Conservation (phyloP, 306 rosid genomes). For the Abrus precatorius region DNA sequence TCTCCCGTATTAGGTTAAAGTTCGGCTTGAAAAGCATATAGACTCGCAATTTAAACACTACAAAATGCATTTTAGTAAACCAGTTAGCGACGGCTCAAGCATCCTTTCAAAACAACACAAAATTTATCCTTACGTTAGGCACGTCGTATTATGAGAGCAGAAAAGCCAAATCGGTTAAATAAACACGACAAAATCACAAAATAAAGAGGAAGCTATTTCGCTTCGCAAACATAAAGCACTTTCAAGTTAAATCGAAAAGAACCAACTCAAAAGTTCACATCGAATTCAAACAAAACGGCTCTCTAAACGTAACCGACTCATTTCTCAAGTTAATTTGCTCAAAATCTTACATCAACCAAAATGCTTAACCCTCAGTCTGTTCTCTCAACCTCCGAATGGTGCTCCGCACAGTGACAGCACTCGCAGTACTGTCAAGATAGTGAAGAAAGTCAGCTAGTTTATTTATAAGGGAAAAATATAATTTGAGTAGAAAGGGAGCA, state of each 20-base stretch:
- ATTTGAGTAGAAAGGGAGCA: neutral
- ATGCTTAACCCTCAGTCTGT: slow-evolving; percentile 77
- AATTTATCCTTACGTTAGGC: too few relatives aligned
- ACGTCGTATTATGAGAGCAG: too few relatives aligned
- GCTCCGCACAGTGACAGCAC: slow-evolving; percentile 86
- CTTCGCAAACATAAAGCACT: neutral
- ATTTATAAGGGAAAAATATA: neutral
- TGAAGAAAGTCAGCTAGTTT: neutral
- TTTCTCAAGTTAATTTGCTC: neutral
- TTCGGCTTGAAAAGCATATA: too few relatives aligned
- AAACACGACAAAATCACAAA: too few relatives aligned
- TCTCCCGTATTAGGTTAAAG: too few relatives aligned
- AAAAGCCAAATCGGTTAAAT: too few relatives aligned
- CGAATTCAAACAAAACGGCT: neutral
- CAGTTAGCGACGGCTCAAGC: too few relatives aligned
- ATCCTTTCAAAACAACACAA: too few relatives aligned
- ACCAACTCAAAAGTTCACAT: slow-evolving; percentile 6
- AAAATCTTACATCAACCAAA: slow-evolving; percentile 33
- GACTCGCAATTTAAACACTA: too few relatives aligned
- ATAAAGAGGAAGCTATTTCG: neutral
- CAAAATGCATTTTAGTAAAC: too few relatives aligned
- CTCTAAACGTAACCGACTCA: slow-evolving; percentile 5
- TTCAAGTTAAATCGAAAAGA: neutral
- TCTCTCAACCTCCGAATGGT: slow-evolving; percentile 86
- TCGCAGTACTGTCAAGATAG: slow-evolving; percentile 68